Evolutionary conservation across 345 rosid species (phyloP).

Genomic region (Carallia brachiata): DNA sequence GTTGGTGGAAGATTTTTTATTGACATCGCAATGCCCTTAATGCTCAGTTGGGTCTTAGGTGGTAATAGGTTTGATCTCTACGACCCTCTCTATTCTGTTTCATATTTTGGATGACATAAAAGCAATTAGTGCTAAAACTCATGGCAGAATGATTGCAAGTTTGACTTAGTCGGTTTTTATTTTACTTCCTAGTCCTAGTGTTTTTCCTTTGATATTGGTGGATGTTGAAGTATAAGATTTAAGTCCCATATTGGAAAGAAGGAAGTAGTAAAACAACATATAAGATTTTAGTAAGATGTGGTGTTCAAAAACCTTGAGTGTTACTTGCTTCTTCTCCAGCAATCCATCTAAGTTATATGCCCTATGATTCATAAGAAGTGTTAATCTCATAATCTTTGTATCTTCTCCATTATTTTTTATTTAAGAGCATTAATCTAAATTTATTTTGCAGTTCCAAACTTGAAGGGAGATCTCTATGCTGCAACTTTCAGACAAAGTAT

Average conservation of each 20-base stretch:
- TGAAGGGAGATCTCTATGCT: slow-evolving; percentile 68
- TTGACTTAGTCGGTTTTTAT: too few species aligned
- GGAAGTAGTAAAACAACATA: too few species aligned
- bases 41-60: slow-evolving; percentile 90
- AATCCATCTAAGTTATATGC: too few species aligned
- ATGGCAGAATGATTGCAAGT: too few species aligned
- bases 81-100: background rate
- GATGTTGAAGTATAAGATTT: too few species aligned
- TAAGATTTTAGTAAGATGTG: too few species aligned
- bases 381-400: background rate
- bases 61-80: slow-evolving; percentile 72
- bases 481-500: slow-evolving; percentile 85
- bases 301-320: too few species aligned
- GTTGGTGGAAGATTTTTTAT: slow-evolving; percentile 84
- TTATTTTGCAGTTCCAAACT: slow-evolving; percentile 66
- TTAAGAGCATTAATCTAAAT: background rate
- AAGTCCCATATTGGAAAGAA: too few species aligned
- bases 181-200: too few species aligned
- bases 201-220: too few species aligned
- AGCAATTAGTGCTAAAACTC: too few species aligned
- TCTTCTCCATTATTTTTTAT: background rate
- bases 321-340: too few species aligned
- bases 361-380: background rate
- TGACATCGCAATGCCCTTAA: slow-evolving; percentile 70
- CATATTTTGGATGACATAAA: background rate